phyloP scores from a whole-genome alignment of 305 asterid species.

The Fraxinus velutina region DNA sequence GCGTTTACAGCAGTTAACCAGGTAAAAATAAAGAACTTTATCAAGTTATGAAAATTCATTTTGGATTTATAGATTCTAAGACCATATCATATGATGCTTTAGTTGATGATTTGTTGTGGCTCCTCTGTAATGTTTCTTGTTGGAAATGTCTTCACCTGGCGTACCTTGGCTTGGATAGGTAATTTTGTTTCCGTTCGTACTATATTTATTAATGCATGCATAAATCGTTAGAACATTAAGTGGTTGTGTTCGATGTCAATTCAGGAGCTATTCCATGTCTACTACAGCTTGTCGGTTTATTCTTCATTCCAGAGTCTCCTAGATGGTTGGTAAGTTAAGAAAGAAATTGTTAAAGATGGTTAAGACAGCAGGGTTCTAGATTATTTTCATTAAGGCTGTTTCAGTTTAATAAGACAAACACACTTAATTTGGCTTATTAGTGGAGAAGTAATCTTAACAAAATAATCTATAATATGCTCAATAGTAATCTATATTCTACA shows the following conservation, averaged over 20 bases:
- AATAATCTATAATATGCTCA: neutral
- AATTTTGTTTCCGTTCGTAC: slow-evolving; percentile 14
- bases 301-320: slow-evolving; percentile 81
- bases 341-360: neutral
- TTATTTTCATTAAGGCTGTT: neutral
- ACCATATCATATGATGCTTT: slow-evolving; percentile 17
- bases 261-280: slow-evolving; percentile 70
- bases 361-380: neutral
- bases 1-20: slow-evolving; percentile 79
- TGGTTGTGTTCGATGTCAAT: slow-evolving; percentile 12
- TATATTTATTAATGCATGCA: slow-evolving; percentile 4
- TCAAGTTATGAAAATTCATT: neutral
- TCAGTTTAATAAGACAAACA: neutral
- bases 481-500: slow-evolving; percentile 21
- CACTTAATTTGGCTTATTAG: neutral
- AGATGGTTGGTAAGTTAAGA: slow-evolving; percentile 71
- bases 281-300: slow-evolving; percentile 55
- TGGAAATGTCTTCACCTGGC: slow-evolving; percentile 54
- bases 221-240: slow-evolving; percentile 18
- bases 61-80: slow-evolving; percentile 13
- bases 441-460: neutral
- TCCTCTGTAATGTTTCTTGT: slow-evolving; percentile 45
- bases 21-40: slow-evolving; percentile 31
- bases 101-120: slow-evolving; percentile 63
- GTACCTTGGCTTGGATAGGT: slow-evolving; percentile 52